Base-by-base conservation (phyloP, 2,329 filamentous ascomycete genomes). In the Aureobasidium sp. region DNA sequence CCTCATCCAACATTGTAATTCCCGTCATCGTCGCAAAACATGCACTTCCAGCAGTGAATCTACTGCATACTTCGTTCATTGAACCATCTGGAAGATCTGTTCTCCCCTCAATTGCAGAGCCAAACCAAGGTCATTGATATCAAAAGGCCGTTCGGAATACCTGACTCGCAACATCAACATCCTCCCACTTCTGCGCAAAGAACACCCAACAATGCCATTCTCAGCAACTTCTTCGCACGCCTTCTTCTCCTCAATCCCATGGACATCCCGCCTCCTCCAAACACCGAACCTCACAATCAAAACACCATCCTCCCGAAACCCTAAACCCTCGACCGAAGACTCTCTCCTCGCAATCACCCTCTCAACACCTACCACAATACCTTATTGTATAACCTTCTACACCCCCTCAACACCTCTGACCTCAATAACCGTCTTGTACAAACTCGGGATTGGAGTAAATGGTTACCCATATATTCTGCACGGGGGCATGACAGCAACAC, bases 401-500 rank as follows among this genome's bases (percentile, higher is more conserved):
- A 66, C 74, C 76, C 3, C n/a, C 64, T 19, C 4, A 11, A 14
- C 4, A 50, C 72, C 61, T 70, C 14, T 72, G 53, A 61, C 39
- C 73, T 74, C 60, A 66, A 65, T 77, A n/a, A 67, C 65, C 35
- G 72, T 71, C 1, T 68, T 80, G 8, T 66, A 77, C 54, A 71
- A 74, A n/a, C 31, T 86, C 1, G 83, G 81, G 1, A 67, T 74
- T 12, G 79, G 78, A 19, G 66, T 86, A 61, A 82, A 83, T 64
- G 84, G 84, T 2, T 80, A 80, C 66, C 72, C 79, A 1, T 70
- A 75, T 3, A 74, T 82, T 7, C 73, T 77, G 11, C 85, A 87
- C 68, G 84, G 85, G 22, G 85, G 84, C 1, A 77, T 86, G 33
- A 77, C 82, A 7, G 78, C 78, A 9, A 78, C 80, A 0, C 68